Conservation (phyloP, 768 basidiomycete species). For the Suillus tomentosus region DNA sequence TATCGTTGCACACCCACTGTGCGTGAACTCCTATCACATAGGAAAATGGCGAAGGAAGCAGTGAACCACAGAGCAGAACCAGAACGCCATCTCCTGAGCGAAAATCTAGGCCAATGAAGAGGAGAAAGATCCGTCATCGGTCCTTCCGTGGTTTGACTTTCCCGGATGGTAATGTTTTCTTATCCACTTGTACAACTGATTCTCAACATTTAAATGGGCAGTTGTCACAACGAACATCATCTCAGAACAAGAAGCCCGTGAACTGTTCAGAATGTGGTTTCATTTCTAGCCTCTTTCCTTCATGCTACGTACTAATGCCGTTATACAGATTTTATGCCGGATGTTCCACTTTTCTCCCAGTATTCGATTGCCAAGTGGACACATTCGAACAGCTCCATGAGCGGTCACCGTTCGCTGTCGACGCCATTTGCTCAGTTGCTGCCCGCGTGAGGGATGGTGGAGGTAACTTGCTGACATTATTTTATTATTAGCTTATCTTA, state of each 20-base stretch:
- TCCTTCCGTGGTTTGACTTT: conserved; percentile 59
- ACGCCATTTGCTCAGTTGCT: conserved; percentile 92
- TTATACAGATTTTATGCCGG: conserved; percentile 79
- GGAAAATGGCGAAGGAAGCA: conserved; percentile 73
- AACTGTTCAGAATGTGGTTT: conserved; percentile 78
- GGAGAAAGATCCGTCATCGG: conserved; percentile 70
- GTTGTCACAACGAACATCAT: conserved; percentile 87
- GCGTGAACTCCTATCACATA: conserved; percentile 29
- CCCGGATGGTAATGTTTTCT: conserved; percentile 64
- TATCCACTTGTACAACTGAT: conserved; percentile 5
- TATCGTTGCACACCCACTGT: not conserved
- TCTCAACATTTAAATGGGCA: conserved; percentile 29
- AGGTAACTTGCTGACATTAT: conserved; percentile 42
- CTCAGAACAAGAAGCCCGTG: conserved; percentile 79
- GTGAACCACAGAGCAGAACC: conserved; percentile 74
- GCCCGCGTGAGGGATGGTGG: conserved; percentile 90
- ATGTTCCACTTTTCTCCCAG: conserved; percentile 89
- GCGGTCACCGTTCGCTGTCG: conserved; percentile 91
- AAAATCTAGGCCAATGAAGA: conserved; percentile 68
- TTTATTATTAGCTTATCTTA: conserved; percentile 13
- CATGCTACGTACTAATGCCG: conserved; percentile 17
- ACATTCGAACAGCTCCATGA: conserved; percentile 85
- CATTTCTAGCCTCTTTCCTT: not conserved
- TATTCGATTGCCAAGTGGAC: conserved; percentile 82
- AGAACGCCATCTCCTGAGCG: conserved; percentile 74